Evolutionary conservation across 2,329 filamentous ascomycete genomes (phyloP), one percentile per base, ranked within the genome.

Genomic region (Keithomyces neogunnii): DNA sequence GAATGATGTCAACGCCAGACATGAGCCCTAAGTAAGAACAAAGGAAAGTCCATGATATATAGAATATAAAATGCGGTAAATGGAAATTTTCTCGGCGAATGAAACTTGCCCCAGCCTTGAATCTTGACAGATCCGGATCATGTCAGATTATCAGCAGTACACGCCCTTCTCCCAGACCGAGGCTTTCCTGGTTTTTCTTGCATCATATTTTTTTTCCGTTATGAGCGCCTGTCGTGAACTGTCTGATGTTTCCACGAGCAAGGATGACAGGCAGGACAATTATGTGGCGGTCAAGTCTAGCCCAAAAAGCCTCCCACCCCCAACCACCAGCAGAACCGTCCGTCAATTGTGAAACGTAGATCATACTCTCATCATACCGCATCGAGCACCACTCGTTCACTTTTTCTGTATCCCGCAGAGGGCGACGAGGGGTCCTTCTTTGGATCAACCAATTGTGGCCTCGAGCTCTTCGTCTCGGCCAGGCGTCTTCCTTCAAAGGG

Each of bases 341-440:
- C 40, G 30, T 31, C 7, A n/a, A n/a, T 43, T 42, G 26, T 33
- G 26, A 51, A 40, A 48, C 33, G 45, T 11, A 43, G 35, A 38
- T 46, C 13, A 45, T 51, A 13, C 5, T 30, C 5, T 30, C 10
- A 29, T 64, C 53, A 74, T 31, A 63, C 68, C 8, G 68, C 68
- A 54, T 82, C 78, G 30, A 82, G 63, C 38, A 81, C 64, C 35
- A 77, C 73, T 52, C 71, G 70, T 63, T 80, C 76, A 60, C 79
- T 82, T 64, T 74, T 75, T 53, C 76, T 69, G 55, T 75, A 63
- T 51, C 68, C 69, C 3, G 63, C 63, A 36, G 68, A 59, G 45
- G 68, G 63, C 30, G 64, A 57, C 36, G 65, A 50, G 7, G 49
- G 54, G 29, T 61, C 56, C 11, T 64, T 57, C 33, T 66, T 57